phyloP scores from a whole-genome alignment of 2,329 filamentous ascomycete species.

The Colletotrichum sp. region DNA sequence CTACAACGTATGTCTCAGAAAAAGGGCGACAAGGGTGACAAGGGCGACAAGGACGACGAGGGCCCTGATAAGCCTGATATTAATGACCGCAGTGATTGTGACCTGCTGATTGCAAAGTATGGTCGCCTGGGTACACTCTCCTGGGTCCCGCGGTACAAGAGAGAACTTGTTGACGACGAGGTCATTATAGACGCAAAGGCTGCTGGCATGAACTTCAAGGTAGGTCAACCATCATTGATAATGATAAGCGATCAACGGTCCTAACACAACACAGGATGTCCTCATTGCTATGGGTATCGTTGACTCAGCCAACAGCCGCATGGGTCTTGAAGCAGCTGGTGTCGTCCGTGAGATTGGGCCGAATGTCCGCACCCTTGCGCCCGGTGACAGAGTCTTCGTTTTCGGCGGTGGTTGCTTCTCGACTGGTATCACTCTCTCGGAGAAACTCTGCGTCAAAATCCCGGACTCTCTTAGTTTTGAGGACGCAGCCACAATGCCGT shows the following conservation, averaged over 20 bases:
- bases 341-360: conserved; percentile 33
- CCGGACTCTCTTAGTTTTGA: conserved; percentile 37
- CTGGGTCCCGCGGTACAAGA: background rate
- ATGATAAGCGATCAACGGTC: no score
- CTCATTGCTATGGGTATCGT: conserved; percentile 28
- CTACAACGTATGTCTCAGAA: background rate
- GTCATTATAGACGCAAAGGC: background rate
- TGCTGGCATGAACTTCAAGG: conserved; percentile 14
- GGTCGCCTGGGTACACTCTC: conserved; percentile 4
- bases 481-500: conserved; percentile 38
- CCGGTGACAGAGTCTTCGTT: conserved; percentile 24
- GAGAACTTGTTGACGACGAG: background rate
- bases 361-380: conserved; percentile 26
- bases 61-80: background rate
- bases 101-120: background rate
- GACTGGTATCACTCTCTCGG: background rate
- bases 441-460: conserved; percentile 31
- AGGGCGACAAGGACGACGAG: background rate
- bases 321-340: conserved; percentile 35
- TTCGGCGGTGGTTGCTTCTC: conserved; percentile 7
- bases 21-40: background rate
- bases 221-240: conserved; percentile 29
- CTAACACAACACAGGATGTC: background rate
- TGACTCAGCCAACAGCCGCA: background rate
- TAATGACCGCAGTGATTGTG: background rate